Evolutionary conservation across 768 basidiomycete species (phyloP).

Genomic region (Panaeolus cyanescens): DNA sequence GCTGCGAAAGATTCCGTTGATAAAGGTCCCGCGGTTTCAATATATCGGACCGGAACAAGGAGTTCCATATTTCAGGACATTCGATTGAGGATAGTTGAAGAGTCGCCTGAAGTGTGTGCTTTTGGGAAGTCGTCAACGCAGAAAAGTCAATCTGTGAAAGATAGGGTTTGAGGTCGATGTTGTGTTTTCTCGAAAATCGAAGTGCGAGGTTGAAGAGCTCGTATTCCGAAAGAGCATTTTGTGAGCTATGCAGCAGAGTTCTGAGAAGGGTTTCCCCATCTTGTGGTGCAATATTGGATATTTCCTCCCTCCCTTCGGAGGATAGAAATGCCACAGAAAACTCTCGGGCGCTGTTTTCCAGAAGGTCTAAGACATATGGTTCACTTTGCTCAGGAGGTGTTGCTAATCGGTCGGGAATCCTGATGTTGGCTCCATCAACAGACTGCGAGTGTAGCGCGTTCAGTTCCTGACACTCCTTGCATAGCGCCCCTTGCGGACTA

Average conservation of each 20-base stretch:
- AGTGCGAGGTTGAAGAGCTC: slow-evolving; percentile 57
- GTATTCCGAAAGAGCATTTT: slow-evolving; percentile 61
- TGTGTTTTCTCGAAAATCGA: slow-evolving; percentile 43
- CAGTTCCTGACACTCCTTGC: slow-evolving; percentile 68
- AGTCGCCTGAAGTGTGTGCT: slow-evolving; percentile 48
- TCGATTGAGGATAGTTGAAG: slow-evolving; percentile 41
- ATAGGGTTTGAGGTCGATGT: slow-evolving; percentile 45
- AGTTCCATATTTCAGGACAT: slow-evolving; percentile 63
- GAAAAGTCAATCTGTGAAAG: slow-evolving; percentile 57
- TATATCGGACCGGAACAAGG: slow-evolving; percentile 61
- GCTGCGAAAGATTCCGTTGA: slow-evolving; percentile 49
- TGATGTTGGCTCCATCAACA: slow-evolving; percentile 65
- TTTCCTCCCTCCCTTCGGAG: slow-evolving; percentile 21
- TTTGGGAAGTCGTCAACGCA: slow-evolving; percentile 54
- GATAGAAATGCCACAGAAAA: slow-evolving; percentile 48
- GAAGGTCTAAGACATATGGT: slow-evolving; percentile 53
- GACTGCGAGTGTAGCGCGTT: slow-evolving; percentile 72
- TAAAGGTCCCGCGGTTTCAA: slow-evolving; percentile 51
- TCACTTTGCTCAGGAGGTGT: slow-evolving; percentile 47
- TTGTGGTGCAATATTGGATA: slow-evolving; percentile 26
- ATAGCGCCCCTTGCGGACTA: slow-evolving; percentile 57
- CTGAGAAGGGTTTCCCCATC: slow-evolving; percentile 44
- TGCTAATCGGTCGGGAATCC: slow-evolving; percentile 56
- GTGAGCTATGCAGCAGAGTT: slow-evolving; percentile 50
- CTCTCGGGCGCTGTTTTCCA: slow-evolving; percentile 44